These are phyloP conservation scores for Fistulifera pelliculosa DNA, from an alignment of 108 stramenopile species.

Conservation along the genomic window DNA sequence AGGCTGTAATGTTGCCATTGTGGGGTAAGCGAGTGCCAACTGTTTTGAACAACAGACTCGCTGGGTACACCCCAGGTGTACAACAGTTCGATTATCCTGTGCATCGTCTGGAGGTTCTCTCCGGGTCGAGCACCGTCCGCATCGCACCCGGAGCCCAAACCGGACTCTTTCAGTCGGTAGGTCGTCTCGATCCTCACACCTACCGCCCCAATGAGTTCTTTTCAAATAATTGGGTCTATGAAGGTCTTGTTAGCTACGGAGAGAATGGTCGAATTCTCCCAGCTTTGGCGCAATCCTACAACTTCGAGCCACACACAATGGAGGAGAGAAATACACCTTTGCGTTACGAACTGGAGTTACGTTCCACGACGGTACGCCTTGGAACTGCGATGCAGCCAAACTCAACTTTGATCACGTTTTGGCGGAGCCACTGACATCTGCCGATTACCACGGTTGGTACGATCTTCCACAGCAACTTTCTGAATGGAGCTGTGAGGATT, in stretches of 20 bases:
- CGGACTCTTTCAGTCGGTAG: slow-evolving; percentile 39
- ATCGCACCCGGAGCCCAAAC: slow-evolving; percentile 40
- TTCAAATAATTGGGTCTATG: slow-evolving; percentile 59
- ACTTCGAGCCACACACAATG: slow-evolving; percentile 11
- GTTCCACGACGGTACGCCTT: slow-evolving; percentile 38
- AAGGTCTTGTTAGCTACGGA: slow-evolving; percentile 39
- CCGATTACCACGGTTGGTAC: slow-evolving; percentile 33
- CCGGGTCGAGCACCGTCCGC: slow-evolving; percentile 27
- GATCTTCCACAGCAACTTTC: slow-evolving; percentile 13
- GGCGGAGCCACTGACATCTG: slow-evolving; percentile 1
- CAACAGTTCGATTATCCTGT: slow-evolving; percentile 61
- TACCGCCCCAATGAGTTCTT: slow-evolving; percentile 58
- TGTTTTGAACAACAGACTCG: slow-evolving; percentile 35
- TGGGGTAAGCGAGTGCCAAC: slow-evolving; percentile 40
- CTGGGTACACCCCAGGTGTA: slow-evolving; percentile 29
- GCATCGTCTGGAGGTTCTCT: slow-evolving; percentile 21
- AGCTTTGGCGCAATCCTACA: slow-evolving; percentile 24
- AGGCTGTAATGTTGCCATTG: slow-evolving; percentile 40
- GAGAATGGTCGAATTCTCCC: slow-evolving; percentile 14
- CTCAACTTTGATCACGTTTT: slow-evolving; percentile 42
- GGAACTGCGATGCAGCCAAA: slow-evolving; percentile 37
- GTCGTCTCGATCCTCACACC: slow-evolving; percentile 35
- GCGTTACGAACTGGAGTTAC: slow-evolving; percentile 22
- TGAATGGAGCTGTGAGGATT: slow-evolving; percentile 14
- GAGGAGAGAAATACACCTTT: slow-evolving; percentile 28